Conservation (phyloP, 495 filamentous ascomycete genomes). For the Aspergillus cristatus region DNA sequence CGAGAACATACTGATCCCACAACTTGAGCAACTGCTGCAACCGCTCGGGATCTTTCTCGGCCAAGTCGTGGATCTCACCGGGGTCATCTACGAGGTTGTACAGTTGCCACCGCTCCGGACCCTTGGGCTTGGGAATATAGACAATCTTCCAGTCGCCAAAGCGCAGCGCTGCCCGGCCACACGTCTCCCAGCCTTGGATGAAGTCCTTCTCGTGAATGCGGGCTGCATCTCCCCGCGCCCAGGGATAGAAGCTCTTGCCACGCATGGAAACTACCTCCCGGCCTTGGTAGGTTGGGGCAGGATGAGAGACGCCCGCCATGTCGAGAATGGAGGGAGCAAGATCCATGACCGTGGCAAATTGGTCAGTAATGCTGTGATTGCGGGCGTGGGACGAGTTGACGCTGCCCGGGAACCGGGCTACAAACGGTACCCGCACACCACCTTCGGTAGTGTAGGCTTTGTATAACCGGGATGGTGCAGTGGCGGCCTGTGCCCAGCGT, state of each 20-base stretch:
- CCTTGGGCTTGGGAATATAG: constrained; percentile 41
- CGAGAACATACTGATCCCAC: constrained; percentile 52
- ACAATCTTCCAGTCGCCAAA: constrained; percentile 42
- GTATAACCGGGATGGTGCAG: constrained; percentile 51
- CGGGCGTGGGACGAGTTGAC: constrained; percentile 12
- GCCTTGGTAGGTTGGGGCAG: constrained; percentile 46
- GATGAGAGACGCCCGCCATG: constrained; percentile 51
- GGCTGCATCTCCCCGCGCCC: constrained; percentile 20
- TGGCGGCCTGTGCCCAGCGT: constrained; percentile 55
- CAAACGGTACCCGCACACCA: constrained; percentile 50
- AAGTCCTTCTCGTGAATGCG: constrained; percentile 41
- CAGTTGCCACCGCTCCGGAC: constrained; percentile 39
- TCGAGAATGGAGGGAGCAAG: constrained; percentile 51
- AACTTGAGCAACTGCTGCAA: constrained; percentile 38
- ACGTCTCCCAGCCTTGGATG: constrained; percentile 40
- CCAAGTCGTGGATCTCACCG: constrained; percentile 49
- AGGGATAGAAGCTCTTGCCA: constrained; percentile 40
- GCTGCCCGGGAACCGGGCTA: constrained; percentile 39
- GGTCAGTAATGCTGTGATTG: constrained; percentile 37
- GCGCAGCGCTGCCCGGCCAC: constrained; percentile 35
- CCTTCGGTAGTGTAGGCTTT: constrained; percentile 57
- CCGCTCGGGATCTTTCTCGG: constrained; percentile 49
- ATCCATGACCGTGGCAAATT: constrained; percentile 58
- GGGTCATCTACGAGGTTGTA: constrained; percentile 35
- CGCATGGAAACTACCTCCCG: constrained; percentile 51